phyloP scores from a whole-genome alignment of 2,329 filamentous ascomycete genomes.

The Alternaria metachromatica region DNA sequence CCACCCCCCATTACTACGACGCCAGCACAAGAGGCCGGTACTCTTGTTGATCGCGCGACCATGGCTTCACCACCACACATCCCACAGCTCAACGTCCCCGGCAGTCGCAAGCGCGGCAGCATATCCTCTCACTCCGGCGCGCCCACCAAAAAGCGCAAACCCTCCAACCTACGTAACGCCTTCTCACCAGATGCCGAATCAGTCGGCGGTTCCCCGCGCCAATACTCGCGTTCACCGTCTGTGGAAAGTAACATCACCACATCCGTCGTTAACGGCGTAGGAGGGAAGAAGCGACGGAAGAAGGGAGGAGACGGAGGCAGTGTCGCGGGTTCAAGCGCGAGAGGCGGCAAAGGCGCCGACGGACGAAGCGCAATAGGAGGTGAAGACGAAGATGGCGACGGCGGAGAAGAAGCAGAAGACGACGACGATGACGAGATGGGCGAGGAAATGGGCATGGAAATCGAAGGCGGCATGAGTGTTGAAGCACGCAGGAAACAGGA shows the following conservation, averaged over 20 bases:
- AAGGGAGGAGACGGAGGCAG: slow-evolving; percentile 40
- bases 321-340: slow-evolving; percentile 46
- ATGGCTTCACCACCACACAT: slow-evolving; percentile 66
- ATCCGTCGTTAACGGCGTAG: slow-evolving; percentile 42
- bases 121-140: slow-evolving; percentile 57
- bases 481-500: slow-evolving; percentile 69
- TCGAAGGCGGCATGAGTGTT: slow-evolving; percentile 59
- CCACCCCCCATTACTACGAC: not conserved
- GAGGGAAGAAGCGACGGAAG: slow-evolving; percentile 68
- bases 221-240: slow-evolving; percentile 67
- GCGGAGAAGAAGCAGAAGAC: slow-evolving; percentile 64
- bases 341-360: slow-evolving; percentile 35
- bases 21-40: not conserved
- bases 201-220: slow-evolving; percentile 56
- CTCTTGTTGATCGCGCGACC: slow-evolving; percentile 42
- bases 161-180: slow-evolving; percentile 77
- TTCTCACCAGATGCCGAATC: slow-evolving; percentile 70
- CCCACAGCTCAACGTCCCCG: slow-evolving; percentile 61
- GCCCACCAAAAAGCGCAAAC: slow-evolving; percentile 71
- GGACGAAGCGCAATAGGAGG: slow-evolving; percentile 43
- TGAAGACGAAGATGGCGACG: slow-evolving; percentile 64
- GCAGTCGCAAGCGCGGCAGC: slow-evolving; percentile 73
- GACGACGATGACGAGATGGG: slow-evolving; percentile 60
- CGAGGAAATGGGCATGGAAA: slow-evolving; percentile 52
- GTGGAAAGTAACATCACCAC: slow-evolving; percentile 67